A percentile compares a stretch with the other conserved stretches of the same genome.
These are phyloP conservation scores for Magnolia kwangsiensis DNA, from an alignment of 164 flowering plant species.

Conservation along the genomic window DNA sequence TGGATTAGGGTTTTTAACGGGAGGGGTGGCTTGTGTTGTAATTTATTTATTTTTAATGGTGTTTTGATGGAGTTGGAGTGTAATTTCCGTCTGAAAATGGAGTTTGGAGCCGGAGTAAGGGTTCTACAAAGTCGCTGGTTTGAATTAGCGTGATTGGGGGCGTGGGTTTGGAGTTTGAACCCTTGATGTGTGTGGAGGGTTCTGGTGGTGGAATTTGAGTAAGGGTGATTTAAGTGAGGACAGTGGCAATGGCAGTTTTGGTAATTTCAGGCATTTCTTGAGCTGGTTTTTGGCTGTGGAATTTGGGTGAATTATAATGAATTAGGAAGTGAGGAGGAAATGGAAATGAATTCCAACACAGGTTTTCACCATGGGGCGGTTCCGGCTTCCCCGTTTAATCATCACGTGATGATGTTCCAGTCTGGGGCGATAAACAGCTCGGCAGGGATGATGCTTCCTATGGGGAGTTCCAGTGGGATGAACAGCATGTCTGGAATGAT, in stretches of 20 bases:
- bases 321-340: constrained; percentile 9
- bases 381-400: constrained; percentile 36
- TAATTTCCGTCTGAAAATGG: no score
- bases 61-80: no score
- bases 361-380: constrained; percentile 39
- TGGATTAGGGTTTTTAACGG: not conserved
- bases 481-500: constrained; percentile 27
- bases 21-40: no score
- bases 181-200: not conserved
- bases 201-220: not conserved
- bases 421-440: constrained; percentile 38
- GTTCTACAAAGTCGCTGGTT: no score
- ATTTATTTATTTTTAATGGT: no score
- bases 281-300: not conserved
- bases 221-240: not conserved
- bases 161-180: not conserved
- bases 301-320: not conserved
- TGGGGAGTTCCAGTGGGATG: constrained; percentile 26
- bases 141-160: not conserved
- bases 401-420: constrained; percentile 47
- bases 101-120: no score
- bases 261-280: not conserved
- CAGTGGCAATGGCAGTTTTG: not conserved
- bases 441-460: constrained; percentile 29
- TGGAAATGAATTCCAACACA: constrained; percentile 54